Evolutionary conservation across 192 early-diverging fungal species (phyloP), one percentile per base, ranked within the genome.

Genomic region (Backusella psychrophila): DNA sequence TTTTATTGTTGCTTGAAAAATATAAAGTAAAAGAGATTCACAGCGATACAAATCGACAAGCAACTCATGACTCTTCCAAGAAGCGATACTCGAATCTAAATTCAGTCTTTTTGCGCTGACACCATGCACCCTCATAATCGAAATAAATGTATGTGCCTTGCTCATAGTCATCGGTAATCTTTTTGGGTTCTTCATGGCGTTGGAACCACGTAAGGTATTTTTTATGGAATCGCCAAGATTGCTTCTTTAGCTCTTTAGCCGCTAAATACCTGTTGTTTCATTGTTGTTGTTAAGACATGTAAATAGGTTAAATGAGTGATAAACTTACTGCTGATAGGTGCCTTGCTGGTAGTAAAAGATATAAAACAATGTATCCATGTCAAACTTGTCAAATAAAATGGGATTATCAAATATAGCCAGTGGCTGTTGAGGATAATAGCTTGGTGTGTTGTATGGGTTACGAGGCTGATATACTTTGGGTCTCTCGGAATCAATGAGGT

Each of bases 191-290:
- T 77, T 98, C 96, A 79, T 94, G 95, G 7, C 98, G 91, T 81
- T 99, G 98, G 87, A 99, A 99, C 98, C 98, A 99, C 49, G 98
- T 98, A 68, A 93, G 84, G 77, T 96, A 98, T 86, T 98, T 96
- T 87, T 97, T 99, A 83, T 99, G 98, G 85, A 98, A 99, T 69
- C 98, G 89, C 98, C 98, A 99, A 19, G 93, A 94, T 73, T 98
- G 97, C 78, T 94, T 92, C 80, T 98, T 98, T 56, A 99, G 84
- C 82, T 99, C 98, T 63, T 93, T 87, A 6, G 96, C 97, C 23
- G 98, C 98, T 72, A 98, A 79, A 79, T 93, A 95, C 39, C 69
- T 71, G n/a, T 23, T n/a, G n/a, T 23, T n/a, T 42, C 38, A 68
- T 19, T 21, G 9, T 35, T n/a, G 1, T 21, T 11, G 17, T 38